A percentile compares a stretch with the other conserved stretches of the same genome.
These are phyloP conservation scores for Ascomycota sp. DNA, from an alignment of 2,329 filamentous ascomycete species.

Conservation along the genomic window DNA sequence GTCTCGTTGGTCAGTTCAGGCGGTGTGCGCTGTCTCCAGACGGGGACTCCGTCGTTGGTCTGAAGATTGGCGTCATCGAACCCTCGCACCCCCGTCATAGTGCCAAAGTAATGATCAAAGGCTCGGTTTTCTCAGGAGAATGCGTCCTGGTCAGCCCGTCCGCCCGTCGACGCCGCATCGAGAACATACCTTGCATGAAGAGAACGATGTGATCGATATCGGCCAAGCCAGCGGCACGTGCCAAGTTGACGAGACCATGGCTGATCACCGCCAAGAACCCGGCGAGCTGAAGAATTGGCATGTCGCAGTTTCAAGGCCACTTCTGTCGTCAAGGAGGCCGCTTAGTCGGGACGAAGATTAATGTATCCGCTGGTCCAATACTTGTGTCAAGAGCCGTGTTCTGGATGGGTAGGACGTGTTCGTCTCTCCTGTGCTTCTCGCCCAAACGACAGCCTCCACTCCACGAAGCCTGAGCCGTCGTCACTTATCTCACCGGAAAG, in stretches of 20 bases:
- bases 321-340: too few relatives aligned
- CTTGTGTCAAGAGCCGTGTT: too few relatives aligned
- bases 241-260: constrained; percentile 1
- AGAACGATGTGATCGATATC: constrained; percentile 36
- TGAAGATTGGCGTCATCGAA: constrained; percentile 36
- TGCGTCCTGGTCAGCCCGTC: background rate
- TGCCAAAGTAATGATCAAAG: constrained; percentile 30
- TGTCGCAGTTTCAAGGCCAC: too few relatives aligned
- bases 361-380: too few relatives aligned
- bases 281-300: too few relatives aligned
- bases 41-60: constrained; percentile 21
- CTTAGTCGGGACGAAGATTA: too few relatives aligned
- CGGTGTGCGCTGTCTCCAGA: constrained; percentile 26
- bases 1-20: constrained; percentile 16
- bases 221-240: constrained; percentile 2
- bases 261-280: too few relatives aligned
- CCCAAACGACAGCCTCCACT: too few relatives aligned
- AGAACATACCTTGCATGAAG: constrained; percentile 28
- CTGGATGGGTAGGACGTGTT: too few relatives aligned
- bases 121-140: constrained; percentile 15
- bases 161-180: background rate
- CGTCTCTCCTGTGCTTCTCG: too few relatives aligned
- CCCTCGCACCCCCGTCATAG: constrained; percentile 32
- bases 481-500: too few relatives aligned
- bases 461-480: too few relatives aligned